Conservation (phyloP, 1,139 yeast species). For the Pichia sp. region DNA sequence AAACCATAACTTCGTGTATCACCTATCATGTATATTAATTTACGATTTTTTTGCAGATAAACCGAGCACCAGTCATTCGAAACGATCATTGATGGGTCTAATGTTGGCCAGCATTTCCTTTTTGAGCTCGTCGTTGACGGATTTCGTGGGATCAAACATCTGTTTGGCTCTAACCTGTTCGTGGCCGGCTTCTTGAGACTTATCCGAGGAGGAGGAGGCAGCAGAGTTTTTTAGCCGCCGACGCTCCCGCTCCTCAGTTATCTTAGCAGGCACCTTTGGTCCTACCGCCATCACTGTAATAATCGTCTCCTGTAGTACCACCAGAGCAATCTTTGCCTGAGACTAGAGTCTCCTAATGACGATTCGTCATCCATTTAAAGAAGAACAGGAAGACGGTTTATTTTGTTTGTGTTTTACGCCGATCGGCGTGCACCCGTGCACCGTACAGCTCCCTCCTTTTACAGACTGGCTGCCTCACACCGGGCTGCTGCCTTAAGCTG, state of each 20-base stretch:
- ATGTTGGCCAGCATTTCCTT: slow-evolving; percentile 23
- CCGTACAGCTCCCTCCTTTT: too few species aligned
- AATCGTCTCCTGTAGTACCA: too few species aligned
- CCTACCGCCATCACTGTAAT: not conserved
- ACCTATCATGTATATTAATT: not conserved
- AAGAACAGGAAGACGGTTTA: too few species aligned
- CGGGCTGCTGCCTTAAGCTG: not conserved
- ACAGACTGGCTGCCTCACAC: not conserved
- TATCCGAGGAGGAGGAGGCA: slow-evolving; percentile 7
- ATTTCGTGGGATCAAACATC: slow-evolving; percentile 22
- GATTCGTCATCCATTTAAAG: too few species aligned
- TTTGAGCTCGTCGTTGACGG: slow-evolving; percentile 26
- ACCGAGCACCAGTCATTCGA: slow-evolving; percentile 12
- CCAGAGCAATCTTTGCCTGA: not conserved
- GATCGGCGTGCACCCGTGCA: slow-evolving; percentile 1
- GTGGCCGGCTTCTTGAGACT: not conserved
- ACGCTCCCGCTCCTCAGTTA: not conserved
- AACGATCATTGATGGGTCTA: slow-evolving; percentile 19
- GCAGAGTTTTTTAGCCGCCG: not conserved
- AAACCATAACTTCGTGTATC: not conserved
- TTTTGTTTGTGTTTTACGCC: too few species aligned
- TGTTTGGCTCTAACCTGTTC: slow-evolving; percentile 15
- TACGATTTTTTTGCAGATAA: not conserved
- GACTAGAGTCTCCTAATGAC: too few species aligned
- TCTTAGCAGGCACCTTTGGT: not conserved